Evolutionary conservation across 441 rosid species (phyloP), one percentile per base, ranked within the genome.

Genomic region (Flueggea neowawraea): DNA sequence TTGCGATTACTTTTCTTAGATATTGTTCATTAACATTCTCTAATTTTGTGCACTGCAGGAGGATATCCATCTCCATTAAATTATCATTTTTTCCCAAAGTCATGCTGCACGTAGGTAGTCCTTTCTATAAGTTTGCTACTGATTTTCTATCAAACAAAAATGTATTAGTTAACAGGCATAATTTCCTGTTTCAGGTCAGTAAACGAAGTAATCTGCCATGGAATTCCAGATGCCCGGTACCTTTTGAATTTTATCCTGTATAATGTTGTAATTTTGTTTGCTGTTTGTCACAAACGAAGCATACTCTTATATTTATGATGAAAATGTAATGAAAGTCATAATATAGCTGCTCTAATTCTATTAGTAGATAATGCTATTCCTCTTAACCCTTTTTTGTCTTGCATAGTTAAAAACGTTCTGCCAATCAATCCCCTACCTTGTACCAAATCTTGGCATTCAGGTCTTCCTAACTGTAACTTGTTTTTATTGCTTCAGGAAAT

Each of bases 41-140:
- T n/a, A 22, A 70, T 70, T 60, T 62, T 47, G 17, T 12, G 60
- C 56, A 52, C 64, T 82, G 76, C 87, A 89, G 99, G 97, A 64
- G 99, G 83, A 57, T 95, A 95, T 78, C 99, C 99, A 54, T 95
- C 99, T 64, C 99, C 99, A 53, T 88, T 95, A 64, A 95, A 91
- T 78, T 91, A 95, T 78, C 70, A 89, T 77, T 95, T 89, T 80
- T 95, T 86, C 70, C 99, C 97, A 16, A 95, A 95, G 79, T 95
- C 99, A 63, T 95, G 99, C 82, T 95, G 99, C 99, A 91, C 95
- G 97, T 95, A 79, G 83, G 97, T 89, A 82, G 85, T 82, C 81
- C 62, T 67, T 75, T 68, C 39, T 60, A 41, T 68, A 52, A 66
- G 15, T 54, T 62, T 57, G 58, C 43, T 32, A 10, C 44, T 6